Evolutionary conservation across 352 stramenopile genomes (phyloP).

Genomic region (Chloridella minuta): DNA sequence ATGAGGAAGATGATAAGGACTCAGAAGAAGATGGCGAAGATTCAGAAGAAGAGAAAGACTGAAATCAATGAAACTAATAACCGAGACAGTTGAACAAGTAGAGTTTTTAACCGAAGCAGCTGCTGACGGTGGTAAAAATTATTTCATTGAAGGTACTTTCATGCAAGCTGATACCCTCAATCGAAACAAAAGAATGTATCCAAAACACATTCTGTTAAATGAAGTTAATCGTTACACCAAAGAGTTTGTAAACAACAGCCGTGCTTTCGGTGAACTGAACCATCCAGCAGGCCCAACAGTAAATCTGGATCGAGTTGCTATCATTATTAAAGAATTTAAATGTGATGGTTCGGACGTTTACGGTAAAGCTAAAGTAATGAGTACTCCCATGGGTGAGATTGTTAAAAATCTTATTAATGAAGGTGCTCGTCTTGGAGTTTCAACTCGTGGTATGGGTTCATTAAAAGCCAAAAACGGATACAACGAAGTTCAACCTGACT

Average conservation of each 20-base stretch:
- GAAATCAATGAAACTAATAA: no score
- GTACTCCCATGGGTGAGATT: conserved; percentile 11
- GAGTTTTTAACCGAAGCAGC: no score
- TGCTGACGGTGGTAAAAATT: no score
- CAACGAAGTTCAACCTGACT: neutral
- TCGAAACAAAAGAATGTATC: neutral
- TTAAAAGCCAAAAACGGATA: neutral
- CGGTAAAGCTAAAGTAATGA: neutral
- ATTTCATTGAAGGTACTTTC: neutral
- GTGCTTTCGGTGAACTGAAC: neutral
- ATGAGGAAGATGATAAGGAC: no score
- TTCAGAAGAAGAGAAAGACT: no score
- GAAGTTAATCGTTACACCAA: neutral
- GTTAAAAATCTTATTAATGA: conserved; percentile 3
- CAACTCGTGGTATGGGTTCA: neutral
- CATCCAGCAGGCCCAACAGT: neutral
- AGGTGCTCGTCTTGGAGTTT: neutral
- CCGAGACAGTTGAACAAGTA: no score
- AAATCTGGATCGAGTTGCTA: neutral
- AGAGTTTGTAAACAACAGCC: neutral
- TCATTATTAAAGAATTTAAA: neutral
- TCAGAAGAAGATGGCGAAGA: no score
- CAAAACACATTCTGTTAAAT: neutral
- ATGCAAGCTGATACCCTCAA: conserved; percentile 11
- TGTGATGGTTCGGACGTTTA: neutral